Evolutionary conservation across 352 stramenopile species (phyloP), one percentile per base, ranked within the genome.

Genomic region (Pythium chondricola): DNA sequence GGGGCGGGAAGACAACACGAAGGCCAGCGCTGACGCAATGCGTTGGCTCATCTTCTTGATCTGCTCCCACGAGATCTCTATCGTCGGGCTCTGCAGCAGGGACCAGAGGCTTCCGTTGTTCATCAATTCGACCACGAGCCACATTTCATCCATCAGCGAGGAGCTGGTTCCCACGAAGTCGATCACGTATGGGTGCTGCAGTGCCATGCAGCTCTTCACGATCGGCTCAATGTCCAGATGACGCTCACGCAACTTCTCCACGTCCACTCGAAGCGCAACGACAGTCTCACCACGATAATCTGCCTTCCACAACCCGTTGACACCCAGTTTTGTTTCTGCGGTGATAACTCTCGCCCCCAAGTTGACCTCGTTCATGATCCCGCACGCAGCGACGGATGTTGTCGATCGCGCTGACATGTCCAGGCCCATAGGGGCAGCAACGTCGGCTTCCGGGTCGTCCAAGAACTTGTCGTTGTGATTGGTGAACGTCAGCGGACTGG

Each of bases 91-190:
- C 20, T 61, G 33, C 18, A 91, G 44, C 9, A 86, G 67, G 4
- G 69, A 73, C 17, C 67, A 71, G 2, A 91, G 50, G 27, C 63
- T 85, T 7, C 82, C 79, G 35, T 80, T 80, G n/a, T 65, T 42
- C 74, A 93, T 90, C 50, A 78, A 75, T 47, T 91, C 82, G 40
- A 81, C 75, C 2, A 88, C 75, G 29, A 93, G 65, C 29, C 85
- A 64, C 3, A 84, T 58, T 20, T 88, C 72, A 33, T 82, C 73
- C n/a, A 69, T 49, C 24, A 69, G 61, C 3, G 61, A 81, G 45
- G 71, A 70, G 41, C 67, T 79, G 26, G 72, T 67, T 2, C 82
- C 82, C 40, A 90, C 25, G 40, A 91, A 88, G 17, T 66, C 51
- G 37, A 85, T 67, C 13, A 93, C 63, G 54, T 89, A 83, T 21